Evolutionary conservation across 768 basidiomycete species (phyloP).

Genomic region (Suillus variegatus): DNA sequence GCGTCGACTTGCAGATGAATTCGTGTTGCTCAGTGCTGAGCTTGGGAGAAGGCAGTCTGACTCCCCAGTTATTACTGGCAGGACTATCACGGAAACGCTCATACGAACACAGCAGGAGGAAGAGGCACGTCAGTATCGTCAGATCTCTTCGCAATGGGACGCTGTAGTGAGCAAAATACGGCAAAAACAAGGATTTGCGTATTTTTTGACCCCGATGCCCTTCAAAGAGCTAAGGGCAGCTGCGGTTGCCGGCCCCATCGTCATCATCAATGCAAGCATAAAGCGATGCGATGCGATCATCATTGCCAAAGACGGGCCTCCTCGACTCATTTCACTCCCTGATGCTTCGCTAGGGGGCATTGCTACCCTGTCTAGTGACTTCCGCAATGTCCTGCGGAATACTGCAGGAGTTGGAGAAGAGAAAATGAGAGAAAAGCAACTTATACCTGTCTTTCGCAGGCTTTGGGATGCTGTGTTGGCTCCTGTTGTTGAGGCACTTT

Average conservation of each 20-base stretch:
- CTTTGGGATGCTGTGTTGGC: slow-evolving; percentile 28
- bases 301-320: slow-evolving; percentile 22
- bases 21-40: slow-evolving; percentile 23
- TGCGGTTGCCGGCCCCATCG: slow-evolving; percentile 33
- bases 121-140: slow-evolving; percentile 17
- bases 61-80: not conserved
- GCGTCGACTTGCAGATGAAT: slow-evolving; percentile 22
- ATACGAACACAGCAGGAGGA: slow-evolving; percentile 15
- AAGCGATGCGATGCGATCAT: slow-evolving; percentile 42
- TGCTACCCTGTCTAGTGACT: slow-evolving; percentile 6
- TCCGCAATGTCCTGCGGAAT: slow-evolving; percentile 12
- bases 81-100: not conserved
- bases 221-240: slow-evolving; percentile 19
- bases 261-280: slow-evolving; percentile 36
- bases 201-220: slow-evolving; percentile 30
- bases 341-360: slow-evolving; percentile 16
- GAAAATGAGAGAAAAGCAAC: slow-evolving; percentile 21
- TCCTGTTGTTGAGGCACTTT: slow-evolving; percentile 21
- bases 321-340: slow-evolving; percentile 22
- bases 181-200: slow-evolving; percentile 26
- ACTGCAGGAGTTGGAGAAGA: slow-evolving; percentile 20
- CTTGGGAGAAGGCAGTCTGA: slow-evolving; percentile 9
- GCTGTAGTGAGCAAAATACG: slow-evolving; percentile 24
- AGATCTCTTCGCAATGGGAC: slow-evolving; percentile 20
- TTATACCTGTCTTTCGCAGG: slow-evolving; percentile 16